Base-by-base conservation (phyloP, 2,329 filamentous ascomycete genomes). In the Amylocarpus encephaloides region DNA sequence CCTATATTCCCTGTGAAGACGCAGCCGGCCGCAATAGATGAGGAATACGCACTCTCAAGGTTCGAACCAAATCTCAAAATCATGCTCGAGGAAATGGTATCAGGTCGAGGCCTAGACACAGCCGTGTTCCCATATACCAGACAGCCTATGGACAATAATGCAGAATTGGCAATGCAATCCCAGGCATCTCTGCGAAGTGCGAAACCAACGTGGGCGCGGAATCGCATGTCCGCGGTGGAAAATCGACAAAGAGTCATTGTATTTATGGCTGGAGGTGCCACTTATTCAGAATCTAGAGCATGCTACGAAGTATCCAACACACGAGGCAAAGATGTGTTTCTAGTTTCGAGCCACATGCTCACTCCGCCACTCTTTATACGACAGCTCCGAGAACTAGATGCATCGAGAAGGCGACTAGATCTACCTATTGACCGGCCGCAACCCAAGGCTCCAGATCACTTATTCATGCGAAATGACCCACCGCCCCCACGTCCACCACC, bases 251-350 rank as follows among this genome's bases (percentile, higher is more conserved):
- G 93, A 46, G 78, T 97, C 48, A 87, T 98, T 52, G 84, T 97
- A 13, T 97, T 95, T 66, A 85, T 97, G 78, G 93, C 92, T 1
- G 93, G 93, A 43, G 93, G 93, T 40, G 93, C 93, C 16, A 97
- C 93, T 0, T 95, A 92, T 67, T 90, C 88, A 5, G 93, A 98
- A 70, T 79, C 88, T 30, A 82, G 93, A 26, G 79, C 83, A 11
- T 98, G 93, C 70, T 97, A 97, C 66, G 89, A 96, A 62, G 73
- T 92, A 22, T 85, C 88, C 2, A 78, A 83, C 46, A 73, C 82
- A 44, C 82, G 82, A 42, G 82, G 80, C 46, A 82, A 86, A 57
- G 93, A 98, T 60, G 73, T 97, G n/a, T 88, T 94, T 66, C 79
- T 98, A 5, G 81, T 85, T 15, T 93, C 88, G 0, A 91, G 86